A percentile compares a stretch with the other conserved stretches of the same genome.
Conservation (phyloP, 148 eudicot species). For the Selenicereus undatus region DNA sequence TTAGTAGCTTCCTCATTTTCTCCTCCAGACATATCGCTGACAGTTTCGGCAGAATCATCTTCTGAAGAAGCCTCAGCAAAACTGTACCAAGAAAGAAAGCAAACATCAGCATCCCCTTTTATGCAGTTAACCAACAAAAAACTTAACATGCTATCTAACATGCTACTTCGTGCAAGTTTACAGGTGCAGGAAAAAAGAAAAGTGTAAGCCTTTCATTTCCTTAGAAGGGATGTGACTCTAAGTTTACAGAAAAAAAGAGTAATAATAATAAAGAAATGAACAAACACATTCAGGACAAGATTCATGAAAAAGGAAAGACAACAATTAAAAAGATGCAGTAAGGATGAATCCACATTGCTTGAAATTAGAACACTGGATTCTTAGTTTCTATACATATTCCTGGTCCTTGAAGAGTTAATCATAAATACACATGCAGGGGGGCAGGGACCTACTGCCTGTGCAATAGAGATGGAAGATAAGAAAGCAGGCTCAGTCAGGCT, state of each 20-base stretch:
- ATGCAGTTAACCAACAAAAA: background rate
- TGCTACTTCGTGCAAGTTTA: background rate
- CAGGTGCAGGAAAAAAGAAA: background rate
- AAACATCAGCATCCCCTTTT: conserved; percentile 9
- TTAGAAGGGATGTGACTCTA: background rate
- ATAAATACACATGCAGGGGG: background rate
- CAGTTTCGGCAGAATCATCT: conserved; percentile 50
- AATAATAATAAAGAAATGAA: background rate
- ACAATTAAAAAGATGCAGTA: background rate
- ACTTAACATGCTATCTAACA: background rate
- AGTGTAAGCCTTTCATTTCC: background rate
- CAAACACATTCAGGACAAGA: background rate
- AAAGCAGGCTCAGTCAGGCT: background rate
- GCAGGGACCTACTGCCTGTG: background rate
- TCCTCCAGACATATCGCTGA: conserved; percentile 33
- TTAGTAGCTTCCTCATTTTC: conserved; percentile 39
- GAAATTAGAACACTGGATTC: background rate
- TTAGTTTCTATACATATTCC: background rate
- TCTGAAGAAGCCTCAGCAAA: conserved; percentile 71
- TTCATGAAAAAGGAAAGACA: background rate
- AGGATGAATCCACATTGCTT: no score
- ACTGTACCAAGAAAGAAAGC: conserved; percentile 32
- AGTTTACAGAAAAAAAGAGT: background rate
- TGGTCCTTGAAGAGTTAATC: no score
- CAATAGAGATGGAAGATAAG: background rate